Evolutionary conservation across 140 eudicot genomes (phyloP).

Genomic region (Cichorium intybus): DNA sequence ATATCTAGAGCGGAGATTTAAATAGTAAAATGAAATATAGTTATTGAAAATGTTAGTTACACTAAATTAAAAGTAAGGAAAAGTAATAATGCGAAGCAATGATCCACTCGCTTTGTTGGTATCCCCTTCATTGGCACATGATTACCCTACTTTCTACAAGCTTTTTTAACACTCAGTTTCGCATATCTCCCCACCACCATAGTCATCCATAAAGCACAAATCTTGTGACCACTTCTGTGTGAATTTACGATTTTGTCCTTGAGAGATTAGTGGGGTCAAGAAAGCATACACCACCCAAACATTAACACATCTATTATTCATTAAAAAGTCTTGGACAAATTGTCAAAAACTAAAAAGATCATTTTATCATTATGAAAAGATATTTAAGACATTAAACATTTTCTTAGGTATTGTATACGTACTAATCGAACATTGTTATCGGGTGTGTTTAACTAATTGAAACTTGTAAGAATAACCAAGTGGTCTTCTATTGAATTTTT

Average conservation of each 20-base stretch:
- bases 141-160: constrained; percentile 23
- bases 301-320: background rate
- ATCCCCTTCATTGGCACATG: constrained; percentile 31
- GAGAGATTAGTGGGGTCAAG: constrained; percentile 5
- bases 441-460: background rate
- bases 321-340: background rate
- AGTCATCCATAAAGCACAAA: constrained; percentile 26
- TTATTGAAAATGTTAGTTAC: background rate
- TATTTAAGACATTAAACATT: background rate
- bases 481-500: background rate
- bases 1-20: background rate
- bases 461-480: background rate
- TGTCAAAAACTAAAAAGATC: background rate
- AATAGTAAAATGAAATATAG: background rate
- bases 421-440: background rate
- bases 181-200: constrained; percentile 26
- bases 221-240: constrained; percentile 22
- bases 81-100: background rate
- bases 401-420: background rate
- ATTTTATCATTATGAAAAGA: background rate
- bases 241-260: constrained; percentile 13
- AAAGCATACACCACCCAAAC: constrained; percentile 1
- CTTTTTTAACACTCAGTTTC: constrained; percentile 25
- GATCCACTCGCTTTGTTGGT: background rate
- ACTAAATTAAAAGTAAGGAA: background rate